These are phyloP conservation scores for Copromyces sp. DNA, from an alignment of 495 filamentous ascomycete genomes.

Conservation along the genomic window DNA sequence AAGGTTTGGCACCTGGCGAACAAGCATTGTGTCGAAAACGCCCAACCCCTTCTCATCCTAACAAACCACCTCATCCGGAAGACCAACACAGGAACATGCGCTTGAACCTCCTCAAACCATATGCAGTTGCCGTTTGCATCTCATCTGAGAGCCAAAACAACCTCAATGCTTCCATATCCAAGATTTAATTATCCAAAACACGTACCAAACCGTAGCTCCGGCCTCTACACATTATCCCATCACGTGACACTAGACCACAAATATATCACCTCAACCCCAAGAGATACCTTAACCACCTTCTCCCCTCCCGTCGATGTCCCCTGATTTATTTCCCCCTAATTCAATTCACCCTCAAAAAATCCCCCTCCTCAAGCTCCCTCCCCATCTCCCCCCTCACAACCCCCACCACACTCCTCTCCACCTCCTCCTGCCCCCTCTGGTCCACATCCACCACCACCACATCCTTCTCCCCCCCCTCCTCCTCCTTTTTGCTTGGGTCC, in stretches of 20 bases:
- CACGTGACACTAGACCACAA: not conserved
- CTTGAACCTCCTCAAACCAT: not conserved
- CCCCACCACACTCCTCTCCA: slow-evolving; percentile 4
- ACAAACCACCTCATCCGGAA: not conserved
- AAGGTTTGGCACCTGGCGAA: not conserved
- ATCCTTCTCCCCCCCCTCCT: slow-evolving; percentile 6
- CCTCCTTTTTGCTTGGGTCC: not conserved
- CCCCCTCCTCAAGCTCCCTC: slow-evolving; percentile 8
- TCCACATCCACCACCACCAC: slow-evolving; percentile 10
- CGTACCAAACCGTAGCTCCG: not conserved
- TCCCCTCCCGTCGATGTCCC: too few relatives aligned
- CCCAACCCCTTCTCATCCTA: not conserved
- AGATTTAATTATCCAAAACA: not conserved
- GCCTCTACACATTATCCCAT: not conserved
- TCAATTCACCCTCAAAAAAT: slow-evolving; percentile 4
- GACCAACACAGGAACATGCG: not conserved
- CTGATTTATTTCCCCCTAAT: too few relatives aligned
- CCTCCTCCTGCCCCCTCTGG: slow-evolving; percentile 1
- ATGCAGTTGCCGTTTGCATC: too few relatives aligned
- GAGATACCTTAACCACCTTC: not conserved
- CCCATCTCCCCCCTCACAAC: slow-evolving; percentile 9
- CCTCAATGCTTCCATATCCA: not conserved
- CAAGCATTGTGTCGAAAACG: not conserved
- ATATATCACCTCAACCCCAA: not conserved
- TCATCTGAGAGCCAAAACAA: too few relatives aligned